Evolutionary conservation across 371 early-diverging fungal species (phyloP).

Genomic region (Actinomucor elegans): DNA sequence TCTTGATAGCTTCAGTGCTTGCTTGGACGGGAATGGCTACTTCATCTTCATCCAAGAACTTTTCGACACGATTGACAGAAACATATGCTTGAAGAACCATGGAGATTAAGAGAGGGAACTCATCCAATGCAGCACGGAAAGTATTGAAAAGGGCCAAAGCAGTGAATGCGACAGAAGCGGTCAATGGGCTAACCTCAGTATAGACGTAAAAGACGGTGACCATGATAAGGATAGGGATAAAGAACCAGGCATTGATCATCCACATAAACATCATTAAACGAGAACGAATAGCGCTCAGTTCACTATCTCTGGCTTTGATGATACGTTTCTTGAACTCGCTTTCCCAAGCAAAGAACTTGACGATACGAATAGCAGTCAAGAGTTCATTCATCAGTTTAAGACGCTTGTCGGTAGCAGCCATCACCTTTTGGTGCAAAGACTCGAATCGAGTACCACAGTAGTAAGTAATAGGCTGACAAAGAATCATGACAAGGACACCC

Average conservation of each 20-base stretch:
- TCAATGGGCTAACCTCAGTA: slow-evolving; percentile 50
- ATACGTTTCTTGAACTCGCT: slow-evolving; percentile 59
- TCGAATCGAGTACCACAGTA: slow-evolving; percentile 51
- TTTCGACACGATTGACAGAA: slow-evolving; percentile 70
- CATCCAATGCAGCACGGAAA: slow-evolving; percentile 69
- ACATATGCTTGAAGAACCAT: slow-evolving; percentile 69
- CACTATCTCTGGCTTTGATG: slow-evolving; percentile 47
- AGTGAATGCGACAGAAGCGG: slow-evolving; percentile 67
- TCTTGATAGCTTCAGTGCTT: background rate
- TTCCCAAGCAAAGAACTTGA: slow-evolving; percentile 87
- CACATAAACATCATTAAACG: slow-evolving; percentile 47
- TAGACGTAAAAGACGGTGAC: slow-evolving; percentile 58
- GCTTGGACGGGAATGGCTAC: slow-evolving; percentile 42
- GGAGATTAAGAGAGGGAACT: slow-evolving; percentile 67
- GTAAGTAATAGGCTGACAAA: slow-evolving; percentile 62
- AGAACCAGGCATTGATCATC: slow-evolving; percentile 44
- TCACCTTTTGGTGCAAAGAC: slow-evolving; percentile 48
- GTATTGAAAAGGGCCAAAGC: slow-evolving; percentile 64
- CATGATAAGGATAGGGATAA: slow-evolving; percentile 31
- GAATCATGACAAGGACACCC: slow-evolving; percentile 60
- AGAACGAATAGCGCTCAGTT: slow-evolving; percentile 46
- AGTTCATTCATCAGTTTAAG: slow-evolving; percentile 71
- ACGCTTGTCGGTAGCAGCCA: slow-evolving; percentile 64
- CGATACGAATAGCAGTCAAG: slow-evolving; percentile 71
- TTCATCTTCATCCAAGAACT: slow-evolving; percentile 71